Evolutionary conservation across 371 early-diverging fungal species (phyloP).

Genomic region (Rhizopus microsporus): DNA sequence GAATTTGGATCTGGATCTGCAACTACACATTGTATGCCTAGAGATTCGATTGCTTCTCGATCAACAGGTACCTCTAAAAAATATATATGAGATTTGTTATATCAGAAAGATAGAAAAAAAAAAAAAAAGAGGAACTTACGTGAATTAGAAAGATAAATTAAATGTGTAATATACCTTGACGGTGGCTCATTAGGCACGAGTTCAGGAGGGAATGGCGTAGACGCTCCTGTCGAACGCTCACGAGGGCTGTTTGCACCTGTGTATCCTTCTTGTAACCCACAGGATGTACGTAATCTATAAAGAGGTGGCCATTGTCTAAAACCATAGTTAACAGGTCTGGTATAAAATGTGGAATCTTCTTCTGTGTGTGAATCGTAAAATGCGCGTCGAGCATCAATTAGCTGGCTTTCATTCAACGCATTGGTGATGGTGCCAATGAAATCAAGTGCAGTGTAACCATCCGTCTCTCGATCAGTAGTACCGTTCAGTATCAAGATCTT

Average conservation of each 20-base stretch:
- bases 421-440: conserved; percentile 69
- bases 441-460: conserved; percentile 69
- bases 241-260: conserved; percentile 12
- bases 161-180: conserved; percentile 64
- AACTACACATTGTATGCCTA: conserved; percentile 63
- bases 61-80: conserved; percentile 51
- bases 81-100: not conserved
- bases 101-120: too few species aligned
- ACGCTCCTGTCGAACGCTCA: not conserved
- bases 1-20: conserved; percentile 25
- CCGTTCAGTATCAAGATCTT: conserved; percentile 75
- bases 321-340: conserved; percentile 34
- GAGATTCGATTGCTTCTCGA: conserved; percentile 50
- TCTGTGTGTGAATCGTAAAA: conserved; percentile 38
- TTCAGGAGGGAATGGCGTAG: conserved; percentile 37
- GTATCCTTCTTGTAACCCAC: conserved; percentile 26
- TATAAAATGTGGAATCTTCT: conserved; percentile 21
- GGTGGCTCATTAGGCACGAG: conserved; percentile 54
- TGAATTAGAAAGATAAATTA: conserved; percentile 66
- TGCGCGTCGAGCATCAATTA: conserved; percentile 46
- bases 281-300: conserved; percentile 2
- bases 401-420: conserved; percentile 62
- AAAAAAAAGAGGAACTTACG: conserved; percentile 18
- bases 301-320: conserved; percentile 36
- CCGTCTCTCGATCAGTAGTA: conserved; percentile 69